Percentiles rank a stretch among this genome's conserved stretches.
phyloP scores from a whole-genome alignment of 2,329 filamentous ascomycete genomes.

The Ceratocystis huliohia region DNA sequence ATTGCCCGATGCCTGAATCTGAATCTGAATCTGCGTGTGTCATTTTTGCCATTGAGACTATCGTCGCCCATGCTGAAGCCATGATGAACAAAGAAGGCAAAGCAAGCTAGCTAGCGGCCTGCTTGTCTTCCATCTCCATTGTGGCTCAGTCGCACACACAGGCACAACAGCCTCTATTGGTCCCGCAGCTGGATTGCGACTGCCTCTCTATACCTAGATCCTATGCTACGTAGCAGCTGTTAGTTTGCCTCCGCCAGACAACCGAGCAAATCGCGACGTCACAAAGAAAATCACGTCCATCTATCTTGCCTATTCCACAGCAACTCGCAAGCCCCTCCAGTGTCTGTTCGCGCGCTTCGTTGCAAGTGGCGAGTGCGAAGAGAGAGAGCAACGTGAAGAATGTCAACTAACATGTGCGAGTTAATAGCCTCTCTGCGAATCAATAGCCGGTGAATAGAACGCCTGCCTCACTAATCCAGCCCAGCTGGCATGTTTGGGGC shows the following conservation, averaged over 20 bases:
- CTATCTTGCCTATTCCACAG: neutral
- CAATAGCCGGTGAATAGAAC: no score
- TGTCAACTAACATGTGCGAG: no score
- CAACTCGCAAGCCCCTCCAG: neutral
- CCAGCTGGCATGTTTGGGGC: neutral
- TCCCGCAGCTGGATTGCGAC: neutral
- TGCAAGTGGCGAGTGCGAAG: neutral
- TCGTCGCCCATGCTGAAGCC: no score
- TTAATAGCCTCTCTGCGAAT: no score
- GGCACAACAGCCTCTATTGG: neutral
- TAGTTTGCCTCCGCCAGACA: neutral
- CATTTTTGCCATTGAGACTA: no score
- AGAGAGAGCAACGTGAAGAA: neutral
- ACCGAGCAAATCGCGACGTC: neutral
- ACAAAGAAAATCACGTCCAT: neutral
- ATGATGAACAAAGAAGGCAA: no score
- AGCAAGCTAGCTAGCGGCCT: no score
- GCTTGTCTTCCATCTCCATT: no score
- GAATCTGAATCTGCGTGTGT: no score
- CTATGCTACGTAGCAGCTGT: neutral
- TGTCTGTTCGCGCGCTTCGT: neutral
- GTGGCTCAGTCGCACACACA: neutral
- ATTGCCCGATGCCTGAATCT: no score
- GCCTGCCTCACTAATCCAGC: neutral
- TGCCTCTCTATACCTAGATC: neutral